phyloP scores from a whole-genome alignment of 176 grass and related monocot species.

The Poa pratensis region DNA sequence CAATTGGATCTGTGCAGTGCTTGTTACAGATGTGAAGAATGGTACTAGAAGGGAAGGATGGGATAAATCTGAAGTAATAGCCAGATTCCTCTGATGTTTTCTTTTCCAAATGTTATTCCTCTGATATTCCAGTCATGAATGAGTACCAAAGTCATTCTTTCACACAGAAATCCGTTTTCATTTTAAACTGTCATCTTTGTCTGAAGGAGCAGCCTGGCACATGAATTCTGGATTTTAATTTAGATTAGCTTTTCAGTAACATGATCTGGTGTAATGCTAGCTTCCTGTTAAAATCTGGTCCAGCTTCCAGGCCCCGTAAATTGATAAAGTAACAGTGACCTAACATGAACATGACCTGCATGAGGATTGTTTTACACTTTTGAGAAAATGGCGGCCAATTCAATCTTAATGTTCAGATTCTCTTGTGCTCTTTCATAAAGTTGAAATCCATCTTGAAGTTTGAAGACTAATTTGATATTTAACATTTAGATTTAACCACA shows the following conservation, averaged over 20 bases:
- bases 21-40: conserved; percentile 91
- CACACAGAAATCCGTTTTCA: background rate
- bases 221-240: background rate
- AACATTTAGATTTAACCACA: background rate
- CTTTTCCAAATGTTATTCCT: background rate
- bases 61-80: conserved; percentile 90
- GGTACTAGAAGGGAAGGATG: conserved; percentile 75
- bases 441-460: background rate
- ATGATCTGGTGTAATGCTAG: conserved; percentile 9
- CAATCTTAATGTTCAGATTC: background rate
- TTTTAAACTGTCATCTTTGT: background rate
- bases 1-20: conserved; percentile 89
- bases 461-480: conserved; percentile 19
- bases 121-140: conserved; percentile 28
- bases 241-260: conserved; percentile 21
- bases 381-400: conserved; percentile 14
- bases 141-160: conserved; percentile 3
- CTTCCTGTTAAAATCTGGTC: background rate
- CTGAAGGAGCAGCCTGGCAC: conserved; percentile 15
- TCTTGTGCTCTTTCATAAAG: conserved; percentile 8
- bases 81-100: conserved; percentile 36
- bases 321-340: background rate
- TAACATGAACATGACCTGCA: background rate
- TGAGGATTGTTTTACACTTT: background rate
- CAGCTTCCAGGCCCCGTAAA: conserved; percentile 23